A percentile compares a stretch with the other conserved stretches of the same genome.
Conservation (phyloP, 495 filamentous ascomycete genomes). For the Penicillium mononematosum region DNA sequence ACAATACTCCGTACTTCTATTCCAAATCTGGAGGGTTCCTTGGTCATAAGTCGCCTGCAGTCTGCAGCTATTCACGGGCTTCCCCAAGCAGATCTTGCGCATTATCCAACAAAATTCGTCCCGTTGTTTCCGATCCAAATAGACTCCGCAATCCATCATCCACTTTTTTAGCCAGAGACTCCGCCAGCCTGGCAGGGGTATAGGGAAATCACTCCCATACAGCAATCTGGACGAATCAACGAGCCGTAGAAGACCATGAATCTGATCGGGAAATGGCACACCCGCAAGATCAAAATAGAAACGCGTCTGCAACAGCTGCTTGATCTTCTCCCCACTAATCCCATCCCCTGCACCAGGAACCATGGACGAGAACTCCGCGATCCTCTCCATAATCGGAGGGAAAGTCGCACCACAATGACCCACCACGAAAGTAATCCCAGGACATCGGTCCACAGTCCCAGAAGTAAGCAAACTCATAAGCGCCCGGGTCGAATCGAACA, state of each 20-base stretch:
- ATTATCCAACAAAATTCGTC: slow-evolving; percentile 13
- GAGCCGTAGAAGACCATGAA: slow-evolving; percentile 34
- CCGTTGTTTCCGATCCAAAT: slow-evolving; percentile 10
- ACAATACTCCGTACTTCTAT: too few relatives aligned
- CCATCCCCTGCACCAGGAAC: slow-evolving; percentile 7
- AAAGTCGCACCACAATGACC: slow-evolving; percentile 52
- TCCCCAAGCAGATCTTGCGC: slow-evolving; percentile 12
- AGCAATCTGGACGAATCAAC: slow-evolving; percentile 34
- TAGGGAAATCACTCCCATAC: slow-evolving; percentile 50
- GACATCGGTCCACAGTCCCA: slow-evolving; percentile 43
- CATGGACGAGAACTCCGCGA: slow-evolving; percentile 34
- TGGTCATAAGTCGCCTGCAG: neutral
- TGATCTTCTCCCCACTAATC: slow-evolving; percentile 21
- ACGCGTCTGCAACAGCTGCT: slow-evolving; percentile 31
- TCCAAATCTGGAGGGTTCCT: neutral
- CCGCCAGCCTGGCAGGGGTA: slow-evolving; percentile 20
- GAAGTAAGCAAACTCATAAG: slow-evolving; percentile 50
- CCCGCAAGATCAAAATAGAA: slow-evolving; percentile 56
- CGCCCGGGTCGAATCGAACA: slow-evolving; percentile 53
- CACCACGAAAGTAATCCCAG: slow-evolving; percentile 46
- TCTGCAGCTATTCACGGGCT: neutral
- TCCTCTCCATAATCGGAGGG: slow-evolving; percentile 44
- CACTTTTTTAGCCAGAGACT: slow-evolving; percentile 11
- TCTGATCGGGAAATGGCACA: slow-evolving; percentile 46
- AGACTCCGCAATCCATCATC: slow-evolving; percentile 12